phyloP scores from a whole-genome alignment of 805 yeast species.

The Nakazawaea siamensis region DNA sequence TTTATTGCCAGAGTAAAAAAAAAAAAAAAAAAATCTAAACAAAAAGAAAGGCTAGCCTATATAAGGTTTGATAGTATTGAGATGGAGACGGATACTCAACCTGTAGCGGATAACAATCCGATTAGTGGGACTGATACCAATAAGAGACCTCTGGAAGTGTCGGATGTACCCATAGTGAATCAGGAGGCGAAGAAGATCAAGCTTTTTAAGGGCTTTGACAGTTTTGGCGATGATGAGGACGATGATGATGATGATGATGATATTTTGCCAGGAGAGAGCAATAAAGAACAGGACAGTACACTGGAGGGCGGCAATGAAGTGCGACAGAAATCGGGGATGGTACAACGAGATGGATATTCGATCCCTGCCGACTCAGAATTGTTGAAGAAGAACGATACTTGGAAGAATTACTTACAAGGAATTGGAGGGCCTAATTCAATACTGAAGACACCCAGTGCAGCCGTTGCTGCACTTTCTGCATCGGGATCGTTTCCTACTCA shows the following conservation, averaged over 20 bases:
- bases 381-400: slow-evolving; percentile 16
- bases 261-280: background rate
- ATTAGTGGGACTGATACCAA: background rate
- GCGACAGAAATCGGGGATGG: background rate
- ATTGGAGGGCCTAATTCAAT: background rate
- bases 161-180: background rate
- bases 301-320: no score
- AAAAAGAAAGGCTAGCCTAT: background rate
- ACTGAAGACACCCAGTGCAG: background rate
- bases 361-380: slow-evolving; percentile 27
- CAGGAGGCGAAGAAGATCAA: slow-evolving; percentile 8
- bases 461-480: background rate
- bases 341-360: slow-evolving; percentile 1
- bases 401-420: slow-evolving; percentile 10
- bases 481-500: slow-evolving; percentile 6
- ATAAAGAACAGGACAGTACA: background rate
- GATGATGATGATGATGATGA: slow-evolving; percentile 4
- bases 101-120: no score
- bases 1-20: background rate
- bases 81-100: no score
- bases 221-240: slow-evolving; percentile 3
- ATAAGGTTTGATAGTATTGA: no score
- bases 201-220: slow-evolving; percentile 5
- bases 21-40: background rate
- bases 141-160: no score